Conservation (phyloP, 2,329 filamentous ascomycete genomes). For the Verticillium nubilum region DNA sequence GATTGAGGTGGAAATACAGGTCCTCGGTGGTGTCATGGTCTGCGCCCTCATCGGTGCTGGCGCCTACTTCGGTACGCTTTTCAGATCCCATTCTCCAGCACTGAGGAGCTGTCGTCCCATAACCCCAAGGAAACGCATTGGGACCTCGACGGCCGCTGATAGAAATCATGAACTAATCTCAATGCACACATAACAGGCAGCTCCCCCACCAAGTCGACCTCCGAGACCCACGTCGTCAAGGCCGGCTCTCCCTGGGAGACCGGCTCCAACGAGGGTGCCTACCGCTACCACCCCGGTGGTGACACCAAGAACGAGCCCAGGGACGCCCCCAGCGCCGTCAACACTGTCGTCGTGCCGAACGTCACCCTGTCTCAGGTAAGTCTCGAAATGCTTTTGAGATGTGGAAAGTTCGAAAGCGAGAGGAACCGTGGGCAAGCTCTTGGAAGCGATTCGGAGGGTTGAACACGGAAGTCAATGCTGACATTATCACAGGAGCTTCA, state of each 20-base stretch:
- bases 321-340: conserved; percentile 91
- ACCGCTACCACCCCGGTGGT: conserved; percentile 80
- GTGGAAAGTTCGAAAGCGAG: neutral
- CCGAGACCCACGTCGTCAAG: conserved; percentile 70
- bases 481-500: conserved; percentile 65
- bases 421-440: too few species aligned
- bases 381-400: conserved; percentile 1
- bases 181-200: conserved; percentile 49
- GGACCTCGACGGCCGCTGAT: neutral
- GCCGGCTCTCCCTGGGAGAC: conserved; percentile 90
- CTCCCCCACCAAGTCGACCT: conserved; percentile 79
- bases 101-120: conserved; percentile 18
- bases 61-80: conserved; percentile 70
- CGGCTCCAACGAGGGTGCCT: conserved; percentile 57
- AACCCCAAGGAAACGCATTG: neutral
- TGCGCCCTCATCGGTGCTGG: conserved; percentile 82
- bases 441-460: neutral
- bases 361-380: conserved; percentile 85
- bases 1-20: conserved; percentile 41
- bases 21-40: conserved; percentile 88
- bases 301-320: conserved; percentile 69
- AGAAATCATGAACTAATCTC: neutral
- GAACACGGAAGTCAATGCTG: neutral
- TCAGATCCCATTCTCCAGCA: neutral
- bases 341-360: conserved; percentile 89